Evolutionary conservation across 768 basidiomycete genomes (phyloP), one percentile per base, ranked within the genome.

Genomic region (Xerocomellus intermedius): DNA sequence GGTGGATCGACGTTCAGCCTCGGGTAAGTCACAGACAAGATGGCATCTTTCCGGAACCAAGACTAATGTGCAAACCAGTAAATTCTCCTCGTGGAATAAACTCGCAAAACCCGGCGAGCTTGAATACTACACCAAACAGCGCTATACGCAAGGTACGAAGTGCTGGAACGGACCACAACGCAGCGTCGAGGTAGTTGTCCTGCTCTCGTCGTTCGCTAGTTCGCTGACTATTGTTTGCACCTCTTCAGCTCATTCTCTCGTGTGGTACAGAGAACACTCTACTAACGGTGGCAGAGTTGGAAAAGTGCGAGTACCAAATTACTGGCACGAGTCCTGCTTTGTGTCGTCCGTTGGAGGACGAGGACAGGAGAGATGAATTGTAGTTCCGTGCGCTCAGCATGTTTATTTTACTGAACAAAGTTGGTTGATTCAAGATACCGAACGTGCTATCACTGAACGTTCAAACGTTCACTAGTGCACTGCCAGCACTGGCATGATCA

Each of bases 91-190:
- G 1, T 98, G 95, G 95, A 88, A 94, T 67, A 49, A 52, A 52
- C 76, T 79, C 2, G 80, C 79, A 49, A 63, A 77, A 56, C 75
- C 78, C 4, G 93, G 90, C 4, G 75, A 82, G 24, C 78, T 79
- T 3, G 87, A 82, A 33, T 97, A 86, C 72, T 97, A 98, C 70
- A 73, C 80, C 43, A 86, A 83, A 63, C 94, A 96, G 64, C 71
- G 82, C 14, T 99, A 98, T 75, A 84, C 84, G 36, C 77, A 80
- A 49, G 97, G 96, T 38, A 79, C 93, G 5, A 84, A 86, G 65
- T 98, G 96, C 76, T 97, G 95, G 96, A 97, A 97, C 64, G 96
- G 97, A 1, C 97, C 97, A 4, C 82, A 90, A 59, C 84, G 96
- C 30, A 93, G 82, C 57, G 88, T 93, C 32, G 79, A 83, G 67